A percentile compares a stretch with the other conserved stretches of the same genome.
Conservation (phyloP, 1,284 basidiomycete species). For the Exobasidium rhododendri region DNA sequence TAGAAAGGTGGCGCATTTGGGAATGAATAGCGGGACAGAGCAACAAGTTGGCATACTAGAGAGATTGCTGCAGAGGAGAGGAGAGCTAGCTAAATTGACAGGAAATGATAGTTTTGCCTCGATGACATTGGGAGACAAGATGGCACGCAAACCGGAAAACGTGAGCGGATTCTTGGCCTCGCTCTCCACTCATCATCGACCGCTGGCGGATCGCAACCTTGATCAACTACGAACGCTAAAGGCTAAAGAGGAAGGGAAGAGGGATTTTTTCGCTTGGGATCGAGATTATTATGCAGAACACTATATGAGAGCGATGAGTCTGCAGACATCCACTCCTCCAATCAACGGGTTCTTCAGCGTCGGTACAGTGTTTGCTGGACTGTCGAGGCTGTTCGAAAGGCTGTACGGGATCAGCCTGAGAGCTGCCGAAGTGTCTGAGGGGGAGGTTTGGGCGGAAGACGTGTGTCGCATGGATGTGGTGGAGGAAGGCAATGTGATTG, state of each 20-base stretch:
- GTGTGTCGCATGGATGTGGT: constrained; percentile 90
- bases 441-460: constrained; percentile 83
- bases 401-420: constrained; percentile 50
- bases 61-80: constrained; percentile 35
- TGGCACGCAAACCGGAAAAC: constrained; percentile 46
- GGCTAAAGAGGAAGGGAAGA: constrained; percentile 15
- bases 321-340: constrained; percentile 14
- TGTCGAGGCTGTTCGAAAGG: constrained; percentile 44
- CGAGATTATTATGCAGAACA: constrained; percentile 48
- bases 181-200: constrained; percentile 39
- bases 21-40: constrained; percentile 36
- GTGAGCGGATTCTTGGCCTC: constrained; percentile 44
- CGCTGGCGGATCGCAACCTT: constrained; percentile 31
- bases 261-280: constrained; percentile 37
- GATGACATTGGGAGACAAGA: constrained; percentile 52
- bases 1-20: constrained; percentile 69
- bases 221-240: constrained; percentile 39
- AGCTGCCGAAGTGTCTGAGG: constrained; percentile 57
- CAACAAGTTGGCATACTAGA: constrained; percentile 45
- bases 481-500: constrained; percentile 68
- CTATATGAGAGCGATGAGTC: constrained; percentile 26
- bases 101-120: constrained; percentile 45
- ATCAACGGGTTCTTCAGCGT: constrained; percentile 48
- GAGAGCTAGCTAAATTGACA: constrained; percentile 45
- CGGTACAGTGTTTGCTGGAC: constrained; percentile 48